Percentiles rank a stretch among this genome's conserved stretches.
Evolutionary conservation across 352 stramenopile species (phyloP).

Genomic region (Elongisporangium undulatum): DNA sequence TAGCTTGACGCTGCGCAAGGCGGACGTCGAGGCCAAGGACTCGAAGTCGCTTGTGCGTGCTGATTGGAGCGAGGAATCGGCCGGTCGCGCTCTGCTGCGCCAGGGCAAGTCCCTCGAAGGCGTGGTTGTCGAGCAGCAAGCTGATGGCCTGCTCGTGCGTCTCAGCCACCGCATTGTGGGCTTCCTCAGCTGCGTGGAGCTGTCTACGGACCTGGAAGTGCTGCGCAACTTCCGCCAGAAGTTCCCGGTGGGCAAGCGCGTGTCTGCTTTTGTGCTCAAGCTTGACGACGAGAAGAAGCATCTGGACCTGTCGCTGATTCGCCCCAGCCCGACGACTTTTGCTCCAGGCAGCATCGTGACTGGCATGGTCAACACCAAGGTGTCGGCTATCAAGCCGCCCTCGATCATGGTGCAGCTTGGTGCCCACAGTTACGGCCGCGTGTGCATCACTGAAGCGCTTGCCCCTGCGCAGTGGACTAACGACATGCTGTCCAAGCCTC

Average conservation of each 20-base stretch:
- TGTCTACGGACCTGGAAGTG: constrained; percentile 55
- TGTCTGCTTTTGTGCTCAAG: constrained; percentile 58
- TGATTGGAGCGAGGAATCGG: constrained; percentile 74
- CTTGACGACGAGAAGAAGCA: constrained; percentile 71
- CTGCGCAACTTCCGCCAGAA: constrained; percentile 57
- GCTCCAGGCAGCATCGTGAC: constrained; percentile 55
- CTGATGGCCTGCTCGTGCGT: constrained; percentile 50
- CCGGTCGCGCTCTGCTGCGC: constrained; percentile 59
- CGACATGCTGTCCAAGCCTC: constrained; percentile 56
- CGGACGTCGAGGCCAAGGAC: constrained; percentile 37
- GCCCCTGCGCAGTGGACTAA: constrained; percentile 54
- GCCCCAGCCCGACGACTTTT: constrained; percentile 23
- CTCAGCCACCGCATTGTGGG: constrained; percentile 75
- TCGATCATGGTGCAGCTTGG: constrained; percentile 85
- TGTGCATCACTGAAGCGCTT: constrained; percentile 78
- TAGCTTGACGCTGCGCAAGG: constrained; percentile 59
- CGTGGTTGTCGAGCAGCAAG: constrained; percentile 64
- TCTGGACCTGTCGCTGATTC: constrained; percentile 70
- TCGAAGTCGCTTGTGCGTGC: constrained; percentile 48
- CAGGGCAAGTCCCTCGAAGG: constrained; percentile 53
- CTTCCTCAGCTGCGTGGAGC: constrained; percentile 53
- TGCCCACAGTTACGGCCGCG: constrained; percentile 69
- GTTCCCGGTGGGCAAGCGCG: constrained; percentile 75
- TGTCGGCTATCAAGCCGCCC: constrained; percentile 66
- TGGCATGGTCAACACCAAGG: constrained; percentile 68